Base-by-base conservation (phyloP, 2,329 filamentous ascomycete genomes). In the Penicillium sclerotiorum region DNA sequence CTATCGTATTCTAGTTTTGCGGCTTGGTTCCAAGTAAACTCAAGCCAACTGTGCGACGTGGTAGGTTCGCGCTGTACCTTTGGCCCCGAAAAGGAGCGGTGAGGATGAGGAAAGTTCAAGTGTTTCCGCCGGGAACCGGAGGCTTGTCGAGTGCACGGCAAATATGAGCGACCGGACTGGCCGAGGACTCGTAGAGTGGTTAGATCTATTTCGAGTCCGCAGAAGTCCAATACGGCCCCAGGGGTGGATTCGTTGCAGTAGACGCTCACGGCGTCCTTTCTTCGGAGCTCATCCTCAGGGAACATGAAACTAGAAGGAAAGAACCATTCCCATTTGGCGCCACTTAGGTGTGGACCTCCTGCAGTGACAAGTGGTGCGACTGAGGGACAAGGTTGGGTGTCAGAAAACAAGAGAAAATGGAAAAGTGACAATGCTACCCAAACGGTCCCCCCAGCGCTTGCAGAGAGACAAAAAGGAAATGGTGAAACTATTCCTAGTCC, bases 61-160 rank as follows among this genome's bases (percentile, higher is more conserved):
- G 28, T n/a, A 32, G 15, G 28, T 12, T 32, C 28, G 4, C 33
- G 13, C 13, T 18, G 20, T 13, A 9, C 39, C 22, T 28, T 28
- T 41, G 39, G 23, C 27, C 40, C 40, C 18, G n/a, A n/a, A 38
- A 30, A 46, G 35, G 22, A 46, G 43, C 43, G 43, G 43, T 46
- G 43, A 46, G 17, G 4, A 8, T 28, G 17, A 17, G 17, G 11
- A 17, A 30, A 21, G 17, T 17, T 42, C 8, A 15, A 41, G 38
- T 41, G 30, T n/a, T 33, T 33, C 30, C 30, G 30, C 38, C 23
- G 11, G 12, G 25, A 20, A 42, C 39, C 25, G 39, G 39, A 36
- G 15, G 33, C 33, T 36, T 18, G 25, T 8, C 17, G 11, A 17
- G 25, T 17, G 40, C 18, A 43, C 40, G 27, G 18, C 11, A 33